phyloP scores from a whole-genome alignment of 1,284 basidiomycete species.

The Marasmius tenuissimus region DNA sequence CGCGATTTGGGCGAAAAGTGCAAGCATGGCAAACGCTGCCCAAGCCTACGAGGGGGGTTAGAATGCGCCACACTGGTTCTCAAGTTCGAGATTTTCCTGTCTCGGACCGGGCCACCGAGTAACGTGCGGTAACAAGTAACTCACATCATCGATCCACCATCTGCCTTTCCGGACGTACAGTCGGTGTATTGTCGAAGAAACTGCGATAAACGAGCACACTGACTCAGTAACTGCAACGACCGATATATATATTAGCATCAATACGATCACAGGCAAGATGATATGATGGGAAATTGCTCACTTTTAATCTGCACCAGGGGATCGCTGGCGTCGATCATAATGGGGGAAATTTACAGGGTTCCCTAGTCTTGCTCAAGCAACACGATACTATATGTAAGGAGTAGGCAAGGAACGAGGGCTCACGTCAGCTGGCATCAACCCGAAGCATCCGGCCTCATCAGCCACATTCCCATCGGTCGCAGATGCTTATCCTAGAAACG shows the following conservation, averaged over 20 bases:
- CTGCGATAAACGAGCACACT: background rate
- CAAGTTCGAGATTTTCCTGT: background rate
- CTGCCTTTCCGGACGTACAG: constrained; percentile 28
- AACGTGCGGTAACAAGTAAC: background rate
- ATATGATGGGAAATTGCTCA: constrained; percentile 33
- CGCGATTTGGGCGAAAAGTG: constrained; percentile 18
- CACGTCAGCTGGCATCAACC: too few relatives aligned
- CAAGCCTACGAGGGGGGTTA: constrained; percentile 7
- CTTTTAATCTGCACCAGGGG: constrained; percentile 29
- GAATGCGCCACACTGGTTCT: background rate
- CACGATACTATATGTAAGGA: too few relatives aligned
- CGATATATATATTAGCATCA: background rate
- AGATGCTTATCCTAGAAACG: too few relatives aligned
- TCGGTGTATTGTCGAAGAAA: constrained; percentile 11
- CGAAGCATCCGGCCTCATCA: too few relatives aligned
- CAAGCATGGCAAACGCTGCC: constrained; percentile 12
- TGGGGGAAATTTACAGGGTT: too few relatives aligned
- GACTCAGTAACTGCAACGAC: constrained; percentile 27
- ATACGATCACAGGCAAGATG: background rate
- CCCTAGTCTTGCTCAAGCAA: too few relatives aligned
- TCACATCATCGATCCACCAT: constrained; percentile 33
- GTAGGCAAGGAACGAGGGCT: too few relatives aligned
- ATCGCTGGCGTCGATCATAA: constrained; percentile 20
- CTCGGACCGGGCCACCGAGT: background rate
- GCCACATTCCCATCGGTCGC: too few relatives aligned